Percentiles rank a stretch among this genome's conserved stretches.
phyloP scores from a whole-genome alignment of 441 rosid species.

The Biscutella laevigata region DNA sequence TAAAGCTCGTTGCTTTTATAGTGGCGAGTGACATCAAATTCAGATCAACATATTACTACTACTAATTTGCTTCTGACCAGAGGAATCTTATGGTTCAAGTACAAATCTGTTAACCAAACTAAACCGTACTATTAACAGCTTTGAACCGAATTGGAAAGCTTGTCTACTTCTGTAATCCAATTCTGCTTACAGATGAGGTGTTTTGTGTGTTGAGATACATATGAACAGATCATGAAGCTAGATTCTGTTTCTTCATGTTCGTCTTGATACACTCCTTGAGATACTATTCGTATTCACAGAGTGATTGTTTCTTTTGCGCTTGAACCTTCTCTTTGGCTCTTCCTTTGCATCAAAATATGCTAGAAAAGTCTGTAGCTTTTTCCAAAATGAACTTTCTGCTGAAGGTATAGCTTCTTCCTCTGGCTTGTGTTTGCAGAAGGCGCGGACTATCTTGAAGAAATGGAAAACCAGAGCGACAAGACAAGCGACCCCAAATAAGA shows the following conservation, averaged over 20 bases:
- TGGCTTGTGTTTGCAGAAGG: conserved; percentile 35
- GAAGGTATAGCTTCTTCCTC: conserved; percentile 29
- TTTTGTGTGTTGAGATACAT: not conserved
- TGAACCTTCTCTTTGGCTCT: conserved; percentile 35
- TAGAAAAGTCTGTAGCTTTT: conserved; percentile 41
- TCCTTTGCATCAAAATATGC: conserved; percentile 52
- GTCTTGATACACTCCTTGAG: not conserved
- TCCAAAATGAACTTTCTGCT: conserved; percentile 26
- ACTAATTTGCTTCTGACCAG: conserved; percentile 3
- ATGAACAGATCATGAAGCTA: not conserved
- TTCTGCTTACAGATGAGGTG: conserved; percentile 3
- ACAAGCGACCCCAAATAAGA: conserved; percentile 59
- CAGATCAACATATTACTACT: too few relatives aligned
- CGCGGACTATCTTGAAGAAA: conserved; percentile 36
- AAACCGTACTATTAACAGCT: too few relatives aligned
- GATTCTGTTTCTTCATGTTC: not conserved
- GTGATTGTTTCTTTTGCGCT: conserved; percentile 45
- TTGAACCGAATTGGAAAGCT: not conserved
- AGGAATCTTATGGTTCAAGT: not conserved
- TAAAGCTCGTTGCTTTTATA: conserved; percentile 10
- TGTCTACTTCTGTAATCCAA: not conserved
- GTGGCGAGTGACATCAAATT: conserved; percentile 19
- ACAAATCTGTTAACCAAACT: not conserved
- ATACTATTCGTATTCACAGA: conserved; percentile 10
- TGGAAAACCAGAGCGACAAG: conserved; percentile 53